Percentiles rank a stretch among this genome's conserved stretches.
phyloP scores from a whole-genome alignment of 2,329 filamentous ascomycete species.

The Fusarium setosum region DNA sequence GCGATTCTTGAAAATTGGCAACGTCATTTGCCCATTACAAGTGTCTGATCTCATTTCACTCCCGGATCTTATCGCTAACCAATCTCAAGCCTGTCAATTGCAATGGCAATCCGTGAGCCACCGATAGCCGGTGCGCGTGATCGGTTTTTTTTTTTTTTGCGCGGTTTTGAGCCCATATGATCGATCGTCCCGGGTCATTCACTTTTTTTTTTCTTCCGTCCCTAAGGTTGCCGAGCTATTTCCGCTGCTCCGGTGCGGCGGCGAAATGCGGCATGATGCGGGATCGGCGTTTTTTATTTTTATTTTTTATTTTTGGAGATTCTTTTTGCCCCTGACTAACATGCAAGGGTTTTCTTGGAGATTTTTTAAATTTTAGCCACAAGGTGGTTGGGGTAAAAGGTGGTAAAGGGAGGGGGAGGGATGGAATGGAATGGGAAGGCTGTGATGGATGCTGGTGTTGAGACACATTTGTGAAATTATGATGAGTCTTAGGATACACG shows the following conservation, averaged over 20 bases:
- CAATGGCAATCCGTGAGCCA: constrained; percentile 13
- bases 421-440: not conserved
- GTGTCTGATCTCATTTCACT: not conserved
- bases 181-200: not conserved
- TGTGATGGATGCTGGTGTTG: no score
- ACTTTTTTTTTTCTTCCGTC: not conserved
- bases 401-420: not conserved
- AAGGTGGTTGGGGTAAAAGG: constrained; percentile 10
- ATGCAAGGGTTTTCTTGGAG: constrained; percentile 15
- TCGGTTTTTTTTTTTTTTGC: not conserved
- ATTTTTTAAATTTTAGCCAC: constrained; percentile 21
- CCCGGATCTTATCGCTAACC: not conserved
- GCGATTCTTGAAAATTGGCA: not conserved
- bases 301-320: constrained; percentile 21
- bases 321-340: constrained; percentile 17
- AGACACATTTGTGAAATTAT: no score
- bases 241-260: constrained; percentile 36
- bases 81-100: constrained; percentile 19
- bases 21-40: constrained; percentile 5
- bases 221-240: constrained; percentile 43
- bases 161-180: constrained; percentile 16
- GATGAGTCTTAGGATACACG: no score
- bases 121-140: constrained; percentile 8
- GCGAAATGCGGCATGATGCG: constrained; percentile 4
- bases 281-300: constrained; percentile 25